A percentile compares a stretch with the other conserved stretches of the same genome.
phyloP scores from a whole-genome alignment of 2,329 filamentous ascomycete species.

The Raffaelea albimanens region DNA sequence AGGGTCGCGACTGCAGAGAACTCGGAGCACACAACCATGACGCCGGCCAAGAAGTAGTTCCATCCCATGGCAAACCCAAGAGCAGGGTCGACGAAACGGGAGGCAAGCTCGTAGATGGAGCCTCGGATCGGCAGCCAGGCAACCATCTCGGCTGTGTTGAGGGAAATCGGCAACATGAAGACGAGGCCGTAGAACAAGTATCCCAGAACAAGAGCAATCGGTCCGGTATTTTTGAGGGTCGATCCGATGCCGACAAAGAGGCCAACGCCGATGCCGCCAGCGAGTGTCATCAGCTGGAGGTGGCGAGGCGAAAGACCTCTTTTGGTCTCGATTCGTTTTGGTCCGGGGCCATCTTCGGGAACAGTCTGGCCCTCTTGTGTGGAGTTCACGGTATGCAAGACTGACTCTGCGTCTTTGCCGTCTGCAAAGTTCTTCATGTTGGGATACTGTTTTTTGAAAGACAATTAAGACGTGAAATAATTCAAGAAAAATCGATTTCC shows the following conservation, averaged over 20 bases:
- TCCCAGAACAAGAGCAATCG: conserved; percentile 44
- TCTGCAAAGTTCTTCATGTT: too few species aligned
- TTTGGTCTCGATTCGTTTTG: conserved; percentile 17
- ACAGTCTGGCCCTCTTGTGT: too few species aligned
- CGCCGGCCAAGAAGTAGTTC: conserved; percentile 32
- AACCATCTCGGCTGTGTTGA: conserved; percentile 56
- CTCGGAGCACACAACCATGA: conserved; percentile 27
- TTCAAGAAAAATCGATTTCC: too few species aligned
- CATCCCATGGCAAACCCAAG: conserved; percentile 44
- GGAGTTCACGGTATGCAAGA: too few species aligned
- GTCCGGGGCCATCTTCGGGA: too few species aligned
- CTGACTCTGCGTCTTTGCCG: too few species aligned
- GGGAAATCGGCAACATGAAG: conserved; percentile 49
- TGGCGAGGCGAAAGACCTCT: conserved; percentile 41
- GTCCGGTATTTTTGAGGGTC: conserved; percentile 34
- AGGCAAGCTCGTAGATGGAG: conserved; percentile 53
- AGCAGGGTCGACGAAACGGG: conserved; percentile 55
- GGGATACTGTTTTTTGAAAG: too few species aligned
- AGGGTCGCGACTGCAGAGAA: conserved; percentile 29
- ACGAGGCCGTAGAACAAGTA: conserved; percentile 46
- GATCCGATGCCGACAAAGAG: conserved; percentile 48
- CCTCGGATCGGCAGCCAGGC: conserved; percentile 52
- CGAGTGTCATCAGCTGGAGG: conserved; percentile 48
- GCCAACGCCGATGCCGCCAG: conserved; percentile 45
- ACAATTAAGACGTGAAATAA: too few species aligned